Conservation (phyloP, 495 filamentous ascomycete genomes). For the Penicillium roqueforti region DNA sequence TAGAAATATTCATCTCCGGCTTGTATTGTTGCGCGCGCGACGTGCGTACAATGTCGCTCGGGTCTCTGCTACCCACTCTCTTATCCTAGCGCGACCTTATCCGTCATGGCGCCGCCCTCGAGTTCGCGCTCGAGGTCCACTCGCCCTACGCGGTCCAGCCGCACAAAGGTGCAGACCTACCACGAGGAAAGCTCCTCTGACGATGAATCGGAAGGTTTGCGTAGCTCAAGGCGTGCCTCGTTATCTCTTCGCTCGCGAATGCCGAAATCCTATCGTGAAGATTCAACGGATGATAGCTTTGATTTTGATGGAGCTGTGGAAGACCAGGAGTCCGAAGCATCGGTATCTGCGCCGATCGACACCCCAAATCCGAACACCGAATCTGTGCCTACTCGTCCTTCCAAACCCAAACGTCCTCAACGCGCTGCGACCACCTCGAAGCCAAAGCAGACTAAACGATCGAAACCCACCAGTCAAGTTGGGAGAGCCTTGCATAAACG, state of each 20-base stretch:
- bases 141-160: slow-evolving; percentile 38
- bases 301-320: slow-evolving; percentile 15
- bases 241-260: slow-evolving; percentile 36
- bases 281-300: slow-evolving; percentile 36
- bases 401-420: not conserved
- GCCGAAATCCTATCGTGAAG: slow-evolving; percentile 42
- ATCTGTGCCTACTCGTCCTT: not conserved
- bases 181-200: slow-evolving; percentile 38
- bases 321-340: slow-evolving; percentile 13
- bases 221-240: slow-evolving; percentile 14
- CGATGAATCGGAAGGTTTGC: slow-evolving; percentile 18
- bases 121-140: slow-evolving; percentile 22
- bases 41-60: slow-evolving; percentile 1
- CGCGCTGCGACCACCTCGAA: slow-evolving; percentile 12
- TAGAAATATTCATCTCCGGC: not conserved
- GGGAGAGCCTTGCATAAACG: slow-evolving; percentile 29
- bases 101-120: slow-evolving; percentile 27
- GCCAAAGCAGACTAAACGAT: slow-evolving; percentile 19
- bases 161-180: slow-evolving; percentile 38
- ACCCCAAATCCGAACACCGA: not conserved
- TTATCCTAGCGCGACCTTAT: slow-evolving; percentile 13
- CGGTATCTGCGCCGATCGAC: slow-evolving; percentile 6
- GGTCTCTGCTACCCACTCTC: not conserved
- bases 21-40: not conserved
- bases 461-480: slow-evolving; percentile 15